Percentiles rank a stretch among this genome's conserved stretches.
Conservation (phyloP, 2,329 filamentous ascomycete genomes). For the Nemania sp. region DNA sequence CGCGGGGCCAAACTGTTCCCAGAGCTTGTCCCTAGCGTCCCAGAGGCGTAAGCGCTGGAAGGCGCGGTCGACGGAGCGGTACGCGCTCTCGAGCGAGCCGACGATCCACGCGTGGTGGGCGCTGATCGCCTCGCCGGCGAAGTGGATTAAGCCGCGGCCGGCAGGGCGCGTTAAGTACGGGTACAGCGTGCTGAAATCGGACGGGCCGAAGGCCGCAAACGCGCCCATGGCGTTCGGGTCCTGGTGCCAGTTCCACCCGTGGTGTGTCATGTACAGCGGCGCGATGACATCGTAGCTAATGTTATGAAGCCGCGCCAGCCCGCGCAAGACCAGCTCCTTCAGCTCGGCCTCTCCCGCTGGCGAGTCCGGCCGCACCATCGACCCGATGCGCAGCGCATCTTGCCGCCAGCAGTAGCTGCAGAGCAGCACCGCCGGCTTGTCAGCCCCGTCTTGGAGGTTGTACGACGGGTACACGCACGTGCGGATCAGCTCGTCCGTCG, state of each 20-base stretch:
- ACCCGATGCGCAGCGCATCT: constrained; percentile 41
- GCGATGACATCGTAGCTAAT: not conserved
- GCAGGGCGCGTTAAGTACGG: constrained; percentile 33
- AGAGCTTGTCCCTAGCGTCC: too few relatives aligned
- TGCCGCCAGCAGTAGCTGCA: constrained; percentile 44
- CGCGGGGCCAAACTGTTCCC: too few relatives aligned
- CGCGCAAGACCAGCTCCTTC: constrained; percentile 34
- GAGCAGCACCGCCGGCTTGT: constrained; percentile 40
- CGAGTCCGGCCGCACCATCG: constrained; percentile 25
- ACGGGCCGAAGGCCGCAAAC: constrained; percentile 41
- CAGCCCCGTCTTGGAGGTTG: constrained; percentile 31
- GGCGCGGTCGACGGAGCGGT: too few relatives aligned
- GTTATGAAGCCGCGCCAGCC: constrained; percentile 37
- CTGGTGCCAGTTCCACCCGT: constrained; percentile 38
- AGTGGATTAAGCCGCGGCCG: constrained; percentile 26
- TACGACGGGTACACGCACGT: constrained; percentile 44
- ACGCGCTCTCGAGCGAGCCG: constrained; percentile 38
- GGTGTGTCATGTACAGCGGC: constrained; percentile 29
- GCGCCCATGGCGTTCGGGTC: constrained; percentile 38
- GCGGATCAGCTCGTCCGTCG: constrained; percentile 38
- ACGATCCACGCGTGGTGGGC: constrained; percentile 42
- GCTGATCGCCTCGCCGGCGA: constrained; percentile 37
- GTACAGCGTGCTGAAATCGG: constrained; percentile 39
- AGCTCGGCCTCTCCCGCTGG: constrained; percentile 30
- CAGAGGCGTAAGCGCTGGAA: too few relatives aligned